Conservation (phyloP, 768 basidiomycete genomes). For the Tulasnella sp. region DNA sequence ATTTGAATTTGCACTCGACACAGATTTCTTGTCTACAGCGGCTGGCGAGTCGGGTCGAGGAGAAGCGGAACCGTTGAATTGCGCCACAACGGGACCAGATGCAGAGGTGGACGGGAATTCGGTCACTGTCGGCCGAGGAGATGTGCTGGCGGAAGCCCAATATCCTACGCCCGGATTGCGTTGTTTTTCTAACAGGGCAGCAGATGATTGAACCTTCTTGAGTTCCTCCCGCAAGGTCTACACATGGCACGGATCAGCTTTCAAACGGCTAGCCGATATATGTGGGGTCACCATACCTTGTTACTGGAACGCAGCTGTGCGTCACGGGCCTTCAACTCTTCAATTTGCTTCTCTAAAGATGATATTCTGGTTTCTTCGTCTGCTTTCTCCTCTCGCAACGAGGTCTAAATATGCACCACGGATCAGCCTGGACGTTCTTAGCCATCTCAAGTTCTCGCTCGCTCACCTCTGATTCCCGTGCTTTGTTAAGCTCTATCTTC, state of each 20-base stretch:
- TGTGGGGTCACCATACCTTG: conserved; percentile 41
- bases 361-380: conserved; percentile 39
- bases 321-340: conserved; percentile 59
- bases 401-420: conserved; percentile 27
- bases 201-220: conserved; percentile 89
- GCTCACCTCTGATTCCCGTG: conserved; percentile 51
- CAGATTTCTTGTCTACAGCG: neutral
- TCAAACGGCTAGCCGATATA: neutral
- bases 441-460: neutral
- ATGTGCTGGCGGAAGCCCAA: conserved; percentile 42
- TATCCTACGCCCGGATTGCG: conserved; percentile 91
- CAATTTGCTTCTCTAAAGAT: conserved; percentile 50
- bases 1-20: conserved; percentile 20
- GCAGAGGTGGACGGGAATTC: no score
- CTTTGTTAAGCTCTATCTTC: conserved; percentile 34
- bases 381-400: conserved; percentile 33
- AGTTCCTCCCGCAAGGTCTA: conserved; percentile 88
- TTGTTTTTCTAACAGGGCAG: conserved; percentile 75
- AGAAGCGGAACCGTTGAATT: neutral
- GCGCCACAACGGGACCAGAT: neutral
- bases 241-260: neutral
- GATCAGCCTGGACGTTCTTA: neutral
- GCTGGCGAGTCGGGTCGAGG: neutral
- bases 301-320: conserved; percentile 57
- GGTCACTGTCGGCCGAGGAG: conserved; percentile 3